Base-by-base conservation (phyloP, 805 yeast genomes). In the Ogataea wickerhamii region DNA sequence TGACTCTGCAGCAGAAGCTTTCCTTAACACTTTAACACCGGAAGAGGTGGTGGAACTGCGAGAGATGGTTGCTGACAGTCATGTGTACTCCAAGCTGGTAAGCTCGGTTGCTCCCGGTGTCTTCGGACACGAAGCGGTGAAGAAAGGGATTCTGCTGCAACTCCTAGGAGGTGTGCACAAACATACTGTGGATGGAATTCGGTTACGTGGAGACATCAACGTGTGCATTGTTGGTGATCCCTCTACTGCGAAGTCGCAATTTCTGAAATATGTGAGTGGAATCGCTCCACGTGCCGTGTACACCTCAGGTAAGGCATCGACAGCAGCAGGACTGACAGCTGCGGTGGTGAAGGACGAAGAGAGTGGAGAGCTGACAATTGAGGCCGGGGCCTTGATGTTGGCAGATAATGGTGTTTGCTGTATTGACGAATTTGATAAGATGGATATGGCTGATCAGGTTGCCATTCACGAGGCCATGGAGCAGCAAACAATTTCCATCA, bases 391-490 rank as follows among this genome's bases (percentile, higher is more conserved):
- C 2, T 70, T 93, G 41, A 93, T 93, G 97, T 71, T 93, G 48
- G 98, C 98, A 1, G 98, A 93, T 65, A 93, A 91, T 58, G 98
- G 98, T 45, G 86, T 93, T 44, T 93, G 98, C 73, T 94, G 96
- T 53, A 93, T 93, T 62, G 98, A 93, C 62, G 98, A 93, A 67
- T 93, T 93, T 53, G 98, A 93, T 60, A 93, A 93, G 68, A 93
- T 93, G 98, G 97, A 91, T 62, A 63, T 89, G 29, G 65, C 80
- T 1, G 98, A 93, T 64, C 98, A 93, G 66, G 98, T 93, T 38
- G 98, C 98, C 3, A 91, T 93, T 67, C 98, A 93, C 67, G 98
- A 93, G 68, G 98, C 98, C 18, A 93, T 93, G 98, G 98, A 93
- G 73, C 98, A 93, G 66, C 98, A 93, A 64, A 93, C 98, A 0